These are phyloP conservation scores for Yamadazyma triangularis DNA, from an alignment of 1,139 yeast genomes.

Conservation along the genomic window DNA sequence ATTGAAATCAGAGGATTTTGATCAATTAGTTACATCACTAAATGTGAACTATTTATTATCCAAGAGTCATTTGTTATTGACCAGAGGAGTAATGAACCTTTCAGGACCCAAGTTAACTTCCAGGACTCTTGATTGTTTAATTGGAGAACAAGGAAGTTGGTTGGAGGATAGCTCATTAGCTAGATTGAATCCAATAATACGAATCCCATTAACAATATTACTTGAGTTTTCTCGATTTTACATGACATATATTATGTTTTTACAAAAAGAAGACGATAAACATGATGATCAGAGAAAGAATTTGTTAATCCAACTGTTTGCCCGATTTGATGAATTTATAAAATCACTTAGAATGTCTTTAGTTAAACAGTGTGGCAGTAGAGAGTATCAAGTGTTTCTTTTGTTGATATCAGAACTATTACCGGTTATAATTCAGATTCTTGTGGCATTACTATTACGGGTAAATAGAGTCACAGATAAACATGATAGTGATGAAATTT, in stretches of 20 bases:
- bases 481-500: conserved; percentile 7
- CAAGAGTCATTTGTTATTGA: conserved; percentile 19
- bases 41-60: conserved; percentile 28
- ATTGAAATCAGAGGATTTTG: conserved; percentile 14
- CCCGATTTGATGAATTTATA: conserved; percentile 9
- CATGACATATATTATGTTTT: conserved; percentile 25
- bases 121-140: conserved; percentile 19
- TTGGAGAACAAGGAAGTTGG: conserved; percentile 25
- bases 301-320: conserved; percentile 17
- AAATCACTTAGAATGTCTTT: conserved; percentile 9
- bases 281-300: conserved; percentile 16
- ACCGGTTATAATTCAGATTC: conserved; percentile 29
- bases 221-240: conserved; percentile 29
- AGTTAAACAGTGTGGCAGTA: conserved; percentile 2
- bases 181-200: conserved; percentile 12
- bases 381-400: conserved; percentile 21
- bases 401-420: conserved; percentile 28
- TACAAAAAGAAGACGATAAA: conserved; percentile 33
- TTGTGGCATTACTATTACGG: conserved; percentile 33
- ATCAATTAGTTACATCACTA: conserved; percentile 17
- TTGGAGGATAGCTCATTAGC: conserved; percentile 16
- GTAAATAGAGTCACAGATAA: conserved; percentile 13
- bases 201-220: conserved; percentile 24
- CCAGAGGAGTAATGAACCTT: conserved; percentile 20
- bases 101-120: conserved; percentile 22